A percentile compares a stretch with the other conserved stretches of the same genome.
Evolutionary conservation across 148 eudicot genomes (phyloP).

Genomic region (Rheum nobile): DNA sequence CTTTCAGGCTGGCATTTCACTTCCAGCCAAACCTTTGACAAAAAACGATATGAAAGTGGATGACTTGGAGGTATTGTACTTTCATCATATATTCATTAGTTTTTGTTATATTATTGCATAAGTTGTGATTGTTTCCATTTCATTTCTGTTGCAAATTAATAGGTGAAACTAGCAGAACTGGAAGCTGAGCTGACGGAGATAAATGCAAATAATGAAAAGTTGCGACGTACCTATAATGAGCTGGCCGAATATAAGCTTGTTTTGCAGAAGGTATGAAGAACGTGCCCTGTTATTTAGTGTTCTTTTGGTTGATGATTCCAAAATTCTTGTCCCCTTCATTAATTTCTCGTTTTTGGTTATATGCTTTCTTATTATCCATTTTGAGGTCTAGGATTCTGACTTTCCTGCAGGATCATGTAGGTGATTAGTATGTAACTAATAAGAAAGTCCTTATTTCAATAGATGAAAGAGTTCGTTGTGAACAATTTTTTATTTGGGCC

Average conservation of each 20-base stretch:
- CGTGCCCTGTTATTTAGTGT: neutral
- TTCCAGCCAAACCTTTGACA: conserved; percentile 31
- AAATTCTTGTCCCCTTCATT: neutral
- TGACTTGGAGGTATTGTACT: conserved; percentile 61
- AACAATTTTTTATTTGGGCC: neutral
- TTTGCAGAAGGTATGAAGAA: conserved; percentile 48
- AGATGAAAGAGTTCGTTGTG: neutral
- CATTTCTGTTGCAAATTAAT: neutral
- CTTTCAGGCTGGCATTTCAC: conserved; percentile 60
- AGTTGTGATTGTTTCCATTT: neutral
- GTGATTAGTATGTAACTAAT: neutral
- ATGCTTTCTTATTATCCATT: neutral
- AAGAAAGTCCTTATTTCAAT: too few relatives aligned
- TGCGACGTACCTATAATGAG: conserved; percentile 78
- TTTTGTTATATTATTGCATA: neutral
- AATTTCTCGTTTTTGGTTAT: neutral
- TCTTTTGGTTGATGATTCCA: neutral
- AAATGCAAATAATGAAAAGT: conserved; percentile 68
- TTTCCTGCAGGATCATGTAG: neutral
- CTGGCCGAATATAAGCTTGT: conserved; percentile 87
- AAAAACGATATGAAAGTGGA: conserved; percentile 43
- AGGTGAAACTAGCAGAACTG: conserved; percentile 73
- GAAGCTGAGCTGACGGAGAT: conserved; percentile 82
- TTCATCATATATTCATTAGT: neutral
- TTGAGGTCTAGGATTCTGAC: neutral